phyloP scores from a whole-genome alignment of 2,329 filamentous ascomycete species.

The Byssochlamys sp. region DNA sequence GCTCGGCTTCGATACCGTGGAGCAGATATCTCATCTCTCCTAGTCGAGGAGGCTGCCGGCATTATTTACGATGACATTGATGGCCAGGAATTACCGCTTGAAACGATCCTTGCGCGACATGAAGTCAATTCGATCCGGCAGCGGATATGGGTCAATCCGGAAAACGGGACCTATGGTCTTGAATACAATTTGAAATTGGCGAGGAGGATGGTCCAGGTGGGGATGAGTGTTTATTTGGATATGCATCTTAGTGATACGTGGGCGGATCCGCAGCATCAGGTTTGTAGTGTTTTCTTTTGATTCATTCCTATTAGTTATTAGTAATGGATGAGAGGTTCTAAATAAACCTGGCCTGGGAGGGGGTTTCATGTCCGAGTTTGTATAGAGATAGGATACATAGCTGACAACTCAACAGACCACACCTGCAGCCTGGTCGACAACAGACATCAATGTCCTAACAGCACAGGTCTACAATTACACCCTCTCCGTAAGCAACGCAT shows the following conservation, averaged over 20 bases:
- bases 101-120: constrained; percentile 51
- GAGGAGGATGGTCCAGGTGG: constrained; percentile 53
- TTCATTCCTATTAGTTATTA: not conserved
- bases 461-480: constrained; percentile 63
- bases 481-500: constrained; percentile 50
- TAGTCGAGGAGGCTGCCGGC: constrained; percentile 53
- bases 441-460: constrained; percentile 48
- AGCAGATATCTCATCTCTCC: constrained; percentile 60
- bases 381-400: not conserved
- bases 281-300: constrained; percentile 11
- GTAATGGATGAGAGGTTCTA: no score
- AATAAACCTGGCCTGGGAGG: no score
- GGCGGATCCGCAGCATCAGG: constrained; percentile 59
- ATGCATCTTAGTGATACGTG: constrained; percentile 61
- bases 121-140: constrained; percentile 64
- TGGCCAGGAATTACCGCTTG: constrained; percentile 47
- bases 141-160: constrained; percentile 61
- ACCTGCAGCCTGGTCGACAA: constrained; percentile 54
- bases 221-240: constrained; percentile 53
- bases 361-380: not conserved
- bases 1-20: constrained; percentile 54
- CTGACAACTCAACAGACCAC: constrained; percentile 29
- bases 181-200: constrained; percentile 62
- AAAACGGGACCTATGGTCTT: constrained; percentile 56
- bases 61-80: constrained; percentile 50